Conservation (phyloP, 768 basidiomycete species). For the Amanita pseudoporphyria region DNA sequence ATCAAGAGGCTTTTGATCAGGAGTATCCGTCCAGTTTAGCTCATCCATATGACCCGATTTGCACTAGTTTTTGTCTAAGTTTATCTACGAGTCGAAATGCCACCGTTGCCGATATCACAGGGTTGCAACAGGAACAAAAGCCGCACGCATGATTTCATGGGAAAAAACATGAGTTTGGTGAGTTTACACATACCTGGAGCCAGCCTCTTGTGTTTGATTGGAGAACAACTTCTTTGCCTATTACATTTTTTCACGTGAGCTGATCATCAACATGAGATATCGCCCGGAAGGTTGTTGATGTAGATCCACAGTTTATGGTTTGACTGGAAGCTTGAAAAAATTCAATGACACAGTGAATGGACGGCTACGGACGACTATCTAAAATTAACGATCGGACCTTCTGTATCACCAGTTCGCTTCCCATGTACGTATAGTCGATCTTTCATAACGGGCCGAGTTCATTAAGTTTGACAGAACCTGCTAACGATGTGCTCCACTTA, state of each 20-base stretch:
- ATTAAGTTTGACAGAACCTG: slow-evolving; percentile 5
- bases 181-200: neutral
- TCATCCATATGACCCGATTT: slow-evolving; percentile 2
- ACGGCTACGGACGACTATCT: neutral
- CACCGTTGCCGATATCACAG: neutral
- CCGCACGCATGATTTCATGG: neutral
- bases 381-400: neutral
- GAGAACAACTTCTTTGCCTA: neutral
- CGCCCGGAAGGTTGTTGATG: neutral
- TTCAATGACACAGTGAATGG: neutral
- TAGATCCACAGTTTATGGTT: neutral
- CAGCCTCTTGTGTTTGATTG: neutral
- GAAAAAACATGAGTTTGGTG: neutral
- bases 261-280: neutral
- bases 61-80: slow-evolving; percentile 2
- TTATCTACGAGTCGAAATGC: neutral
- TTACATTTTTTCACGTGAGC: neutral
- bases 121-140: neutral
- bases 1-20: slow-evolving; percentile 2
- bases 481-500: neutral
- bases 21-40: neutral
- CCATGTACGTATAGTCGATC: slow-evolving; percentile 3
- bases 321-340: neutral
- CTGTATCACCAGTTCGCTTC: neutral
- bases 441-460: slow-evolving; percentile 5